A percentile compares a stretch with the other conserved stretches of the same genome.
Evolutionary conservation across 2,329 filamentous ascomycete species (phyloP).

Genomic region (Pseudodiploospora longispora): DNA sequence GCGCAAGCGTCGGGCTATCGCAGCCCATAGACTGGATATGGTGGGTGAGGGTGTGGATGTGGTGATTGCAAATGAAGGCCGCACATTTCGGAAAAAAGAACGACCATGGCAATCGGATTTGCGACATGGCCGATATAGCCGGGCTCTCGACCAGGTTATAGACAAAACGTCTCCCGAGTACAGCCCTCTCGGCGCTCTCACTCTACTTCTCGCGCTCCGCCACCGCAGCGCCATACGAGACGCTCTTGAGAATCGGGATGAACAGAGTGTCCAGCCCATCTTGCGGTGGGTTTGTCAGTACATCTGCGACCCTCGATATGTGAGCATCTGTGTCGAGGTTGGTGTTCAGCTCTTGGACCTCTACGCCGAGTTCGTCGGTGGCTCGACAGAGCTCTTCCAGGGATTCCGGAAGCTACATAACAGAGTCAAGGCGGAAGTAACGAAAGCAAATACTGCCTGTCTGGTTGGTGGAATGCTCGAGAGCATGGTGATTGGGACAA

Average conservation of each 20-base stretch:
- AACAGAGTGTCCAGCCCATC: constrained; percentile 71
- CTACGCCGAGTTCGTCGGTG: constrained; percentile 72
- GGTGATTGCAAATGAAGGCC: constrained; percentile 67
- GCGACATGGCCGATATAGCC: constrained; percentile 66
- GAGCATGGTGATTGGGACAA: constrained; percentile 40
- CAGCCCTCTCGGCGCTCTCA: constrained; percentile 57
- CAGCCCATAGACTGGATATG: constrained; percentile 58
- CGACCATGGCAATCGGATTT: constrained; percentile 75
- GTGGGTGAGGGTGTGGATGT: constrained; percentile 81
- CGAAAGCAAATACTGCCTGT: constrained; percentile 74
- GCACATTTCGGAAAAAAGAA: constrained; percentile 47
- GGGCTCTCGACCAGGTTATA: constrained; percentile 74
- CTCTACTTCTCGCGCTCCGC: constrained; percentile 72
- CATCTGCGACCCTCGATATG: constrained; percentile 75
- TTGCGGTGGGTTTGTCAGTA: constrained; percentile 75
- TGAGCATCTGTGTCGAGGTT: constrained; percentile 74
- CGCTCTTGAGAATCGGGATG: constrained; percentile 73
- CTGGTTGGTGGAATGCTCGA: constrained; percentile 85
- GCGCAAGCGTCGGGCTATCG: constrained; percentile 50
- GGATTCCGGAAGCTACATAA: constrained; percentile 61
- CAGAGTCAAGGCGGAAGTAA: constrained; percentile 68
- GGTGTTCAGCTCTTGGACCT: constrained; percentile 77
- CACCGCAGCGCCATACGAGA: constrained; percentile 80
- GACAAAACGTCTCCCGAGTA: constrained; percentile 42
- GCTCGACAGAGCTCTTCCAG: constrained; percentile 63